Base-by-base conservation (phyloP, 78 protist species). In the Polysphondylium violaceum region DNA sequence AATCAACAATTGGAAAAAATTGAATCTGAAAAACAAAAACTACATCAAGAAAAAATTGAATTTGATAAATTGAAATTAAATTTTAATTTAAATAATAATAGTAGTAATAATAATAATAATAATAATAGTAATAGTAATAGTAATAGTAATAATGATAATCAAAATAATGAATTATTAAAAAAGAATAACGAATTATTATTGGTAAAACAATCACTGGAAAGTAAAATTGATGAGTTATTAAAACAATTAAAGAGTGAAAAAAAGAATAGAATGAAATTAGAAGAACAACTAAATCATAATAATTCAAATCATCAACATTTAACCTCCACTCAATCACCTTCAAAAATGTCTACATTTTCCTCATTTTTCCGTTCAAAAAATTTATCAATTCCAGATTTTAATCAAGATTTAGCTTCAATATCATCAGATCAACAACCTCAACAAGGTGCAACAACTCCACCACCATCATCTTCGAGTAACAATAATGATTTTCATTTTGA, bases 181-280 rank as follows among this genome's bases (percentile, higher is more conserved):
- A 16, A 56, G 21, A 56, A 56, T 56, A 25, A 56, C 8, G 63
- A 69, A 38, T 69, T 69, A 25, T 23, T 8, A 27, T 38, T 44
- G 51, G 41, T 69, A 5, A 69, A 69, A 47, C 44, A 55, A n/a
- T 29, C 63, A 9, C 25, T 81, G 19, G 89, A 81, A 19, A 29
- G 60, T 51, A 81, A 51, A 27, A 68, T 81, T 55, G 63, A 53
- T 40, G 89, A 81, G 19, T 47, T 81, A 81, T 27, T 61, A 35
- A 81, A 81, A 43, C 55, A 38, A 55, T 51, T 68, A 14, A 77
- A 81, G 14, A 19, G 12, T n/a, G 89, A 81, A 68, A 65, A 36
- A 38, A 81, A 81, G 40, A 12, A 25, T 27, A 65, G 76, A 40
- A 11, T 31, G 3, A 65, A 81, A 40, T 33, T 81, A 14, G 89